Evolutionary conservation across 2,329 filamentous ascomycete genomes (phyloP), one percentile per base, ranked within the genome.

Genomic region (Fusarium sp.): DNA sequence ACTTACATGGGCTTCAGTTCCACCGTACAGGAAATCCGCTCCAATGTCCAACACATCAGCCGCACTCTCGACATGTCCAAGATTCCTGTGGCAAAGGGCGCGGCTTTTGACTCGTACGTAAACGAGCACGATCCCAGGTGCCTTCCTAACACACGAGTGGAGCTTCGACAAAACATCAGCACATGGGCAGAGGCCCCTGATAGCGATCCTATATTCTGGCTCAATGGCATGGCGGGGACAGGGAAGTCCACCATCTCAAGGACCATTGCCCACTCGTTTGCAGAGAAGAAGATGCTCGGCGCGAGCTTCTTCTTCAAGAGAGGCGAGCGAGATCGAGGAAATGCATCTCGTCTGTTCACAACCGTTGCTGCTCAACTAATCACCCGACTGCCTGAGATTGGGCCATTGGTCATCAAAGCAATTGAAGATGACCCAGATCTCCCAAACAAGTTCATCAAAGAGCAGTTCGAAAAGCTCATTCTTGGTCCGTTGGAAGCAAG

Each of bases 241-340:
- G 79, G 79, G 4, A 81, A 81, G 59, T 81, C 79, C 3, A 81
- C 79, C 14, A 78, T 81, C 7, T 75, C 67, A 4, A 72, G 78
- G 76, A 81, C 70, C 78, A 80, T 72, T 86, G 87, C 60, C 64
- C 33, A 33, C 5, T 27, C 13, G 0, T 44, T 68, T 10, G 4
- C 16, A 9, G 4, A n/a, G n/a, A 4, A 14, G 13, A 23, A 49
- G 0, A 10, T 31, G 2, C 73, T 81, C 8, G 76, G 66, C 2
- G 78, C 77, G 1, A 79, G 78, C 53, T 84, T 83, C 67, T 82
- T 83, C 71, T 84, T 83, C 71, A 81, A 79, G 44, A 77, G 70
- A 63, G 80, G 76, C 1, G 78, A 80, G 51, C 69, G 61, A 5
- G 78, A 81, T 63, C 74, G 78, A 25, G 75, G 77, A 3, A 75